A percentile compares a stretch with the other conserved stretches of the same genome.
These are phyloP conservation scores for Dryadomyces quercivorus DNA, from an alignment of 2,329 filamentous ascomycete species.

Conservation along the genomic window DNA sequence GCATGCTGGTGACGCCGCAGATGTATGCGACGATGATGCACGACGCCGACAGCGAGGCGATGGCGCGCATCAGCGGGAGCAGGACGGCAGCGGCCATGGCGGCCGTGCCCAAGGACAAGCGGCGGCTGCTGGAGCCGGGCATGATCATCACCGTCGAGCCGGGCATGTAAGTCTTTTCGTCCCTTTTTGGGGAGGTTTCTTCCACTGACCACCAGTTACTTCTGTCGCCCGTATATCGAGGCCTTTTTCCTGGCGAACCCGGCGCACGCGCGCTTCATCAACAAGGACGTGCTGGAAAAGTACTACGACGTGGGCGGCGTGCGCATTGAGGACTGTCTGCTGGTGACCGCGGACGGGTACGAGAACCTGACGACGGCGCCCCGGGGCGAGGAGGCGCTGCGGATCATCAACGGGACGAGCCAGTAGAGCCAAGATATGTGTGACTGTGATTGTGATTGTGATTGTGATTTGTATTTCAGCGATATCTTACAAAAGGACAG, in stretches of 20 bases:
- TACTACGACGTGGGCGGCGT: slow-evolving; percentile 80
- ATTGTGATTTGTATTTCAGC: background rate
- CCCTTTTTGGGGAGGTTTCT: background rate
- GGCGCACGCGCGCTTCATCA: slow-evolving; percentile 50
- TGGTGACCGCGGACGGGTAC: slow-evolving; percentile 64
- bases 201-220: slow-evolving; percentile 41
- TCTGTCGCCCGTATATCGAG: slow-evolving; percentile 61
- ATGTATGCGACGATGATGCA: slow-evolving; percentile 20
- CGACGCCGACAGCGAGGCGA: slow-evolving; percentile 7
- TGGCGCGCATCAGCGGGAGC: slow-evolving; percentile 1
- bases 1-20: slow-evolving; percentile 26
- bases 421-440: background rate
- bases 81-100: background rate
- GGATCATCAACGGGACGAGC: slow-evolving; percentile 35
- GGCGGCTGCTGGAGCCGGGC: slow-evolving; percentile 33
- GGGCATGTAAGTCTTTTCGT: slow-evolving; percentile 39
- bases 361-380: slow-evolving; percentile 77
- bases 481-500: too few relatives aligned
- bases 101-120: background rate
- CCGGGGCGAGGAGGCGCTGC: slow-evolving; percentile 60
- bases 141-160: slow-evolving; percentile 74
- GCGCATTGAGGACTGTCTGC: slow-evolving; percentile 81
- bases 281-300: slow-evolving; percentile 48
- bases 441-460: background rate
- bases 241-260: slow-evolving; percentile 50